Evolutionary conservation across 768 basidiomycete species (phyloP).

Genomic region (Gloeophyllum trabeum): DNA sequence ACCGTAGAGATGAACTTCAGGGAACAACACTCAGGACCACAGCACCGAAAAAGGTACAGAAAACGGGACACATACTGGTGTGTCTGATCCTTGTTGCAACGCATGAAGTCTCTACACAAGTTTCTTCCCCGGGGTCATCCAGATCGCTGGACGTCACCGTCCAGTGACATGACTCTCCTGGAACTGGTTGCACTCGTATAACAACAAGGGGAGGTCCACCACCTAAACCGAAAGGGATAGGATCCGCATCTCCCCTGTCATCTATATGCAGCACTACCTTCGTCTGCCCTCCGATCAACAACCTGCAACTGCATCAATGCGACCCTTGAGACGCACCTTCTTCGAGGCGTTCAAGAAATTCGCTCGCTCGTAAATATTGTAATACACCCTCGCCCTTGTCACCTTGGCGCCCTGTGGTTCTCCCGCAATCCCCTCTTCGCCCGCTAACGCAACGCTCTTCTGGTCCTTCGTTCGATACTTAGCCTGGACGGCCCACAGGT

Average conservation of each 20-base stretch:
- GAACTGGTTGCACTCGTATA: slow-evolving; percentile 74
- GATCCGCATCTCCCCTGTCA: slow-evolving; percentile 60
- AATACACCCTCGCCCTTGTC: slow-evolving; percentile 73
- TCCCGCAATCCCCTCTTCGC: slow-evolving; percentile 70
- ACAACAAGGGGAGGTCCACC: slow-evolving; percentile 61
- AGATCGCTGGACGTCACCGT: slow-evolving; percentile 67
- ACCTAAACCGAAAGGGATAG: slow-evolving; percentile 62
- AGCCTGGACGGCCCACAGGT: slow-evolving; percentile 84
- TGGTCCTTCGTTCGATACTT: slow-evolving; percentile 62
- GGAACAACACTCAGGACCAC: slow-evolving; percentile 2
- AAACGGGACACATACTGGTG: slow-evolving; percentile 49
- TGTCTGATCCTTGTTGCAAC: slow-evolving; percentile 70
- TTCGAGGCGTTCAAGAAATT: slow-evolving; percentile 68
- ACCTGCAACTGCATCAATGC: slow-evolving; percentile 2
- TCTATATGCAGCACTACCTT: slow-evolving; percentile 88
- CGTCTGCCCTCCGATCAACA: slow-evolving; percentile 33
- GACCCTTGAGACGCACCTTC: slow-evolving; percentile 40
- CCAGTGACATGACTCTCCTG: slow-evolving; percentile 73
- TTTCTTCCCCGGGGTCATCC: slow-evolving; percentile 66
- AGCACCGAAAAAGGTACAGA: slow-evolving; percentile 47
- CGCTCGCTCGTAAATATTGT: slow-evolving; percentile 78
- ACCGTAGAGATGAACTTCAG: slow-evolving; percentile 74
- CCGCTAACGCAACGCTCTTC: slow-evolving; percentile 60
- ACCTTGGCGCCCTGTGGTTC: slow-evolving; percentile 50
- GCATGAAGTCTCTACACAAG: slow-evolving; percentile 67